These are phyloP conservation scores for Harringtonia lauricola DNA, from an alignment of 2,329 filamentous ascomycete species.

Conservation along the genomic window DNA sequence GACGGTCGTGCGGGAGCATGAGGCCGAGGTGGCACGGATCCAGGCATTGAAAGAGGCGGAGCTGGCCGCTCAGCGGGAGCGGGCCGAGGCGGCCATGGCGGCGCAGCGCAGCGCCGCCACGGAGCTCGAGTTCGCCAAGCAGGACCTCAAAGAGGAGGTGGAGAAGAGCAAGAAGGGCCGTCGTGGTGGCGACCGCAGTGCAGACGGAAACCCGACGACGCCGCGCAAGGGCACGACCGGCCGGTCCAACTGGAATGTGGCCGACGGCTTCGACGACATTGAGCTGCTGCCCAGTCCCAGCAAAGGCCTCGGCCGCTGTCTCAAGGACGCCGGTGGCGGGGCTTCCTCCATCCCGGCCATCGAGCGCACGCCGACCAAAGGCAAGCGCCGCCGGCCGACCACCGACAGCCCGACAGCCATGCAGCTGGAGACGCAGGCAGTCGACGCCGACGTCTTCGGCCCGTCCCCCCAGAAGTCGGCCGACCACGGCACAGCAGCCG, in stretches of 20 bases:
- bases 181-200: conserved; percentile 14
- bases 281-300: conserved; percentile 43
- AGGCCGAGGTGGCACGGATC: conserved; percentile 49
- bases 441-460: neutral
- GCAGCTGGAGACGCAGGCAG: conserved; percentile 39
- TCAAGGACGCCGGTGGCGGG: conserved; percentile 26
- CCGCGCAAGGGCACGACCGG: conserved; percentile 40
- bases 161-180: conserved; percentile 27
- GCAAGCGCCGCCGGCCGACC: conserved; percentile 57
- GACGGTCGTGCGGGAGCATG: conserved; percentile 48
- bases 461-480: neutral
- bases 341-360: conserved; percentile 32
- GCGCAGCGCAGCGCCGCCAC: conserved; percentile 56
- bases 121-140: conserved; percentile 61
- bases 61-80: conserved; percentile 48
- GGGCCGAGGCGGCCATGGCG: conserved; percentile 52
- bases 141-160: conserved; percentile 56
- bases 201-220: conserved; percentile 29
- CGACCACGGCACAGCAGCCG: too few relatives aligned
- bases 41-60: conserved; percentile 55
- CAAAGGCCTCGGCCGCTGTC: conserved; percentile 31
- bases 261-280: conserved; percentile 69
- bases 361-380: conserved; percentile 52
- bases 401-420: conserved; percentile 58
- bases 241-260: conserved; percentile 44